phyloP scores from a whole-genome alignment of 2,329 filamentous ascomycete genomes.

The Colletotrichum horii region DNA sequence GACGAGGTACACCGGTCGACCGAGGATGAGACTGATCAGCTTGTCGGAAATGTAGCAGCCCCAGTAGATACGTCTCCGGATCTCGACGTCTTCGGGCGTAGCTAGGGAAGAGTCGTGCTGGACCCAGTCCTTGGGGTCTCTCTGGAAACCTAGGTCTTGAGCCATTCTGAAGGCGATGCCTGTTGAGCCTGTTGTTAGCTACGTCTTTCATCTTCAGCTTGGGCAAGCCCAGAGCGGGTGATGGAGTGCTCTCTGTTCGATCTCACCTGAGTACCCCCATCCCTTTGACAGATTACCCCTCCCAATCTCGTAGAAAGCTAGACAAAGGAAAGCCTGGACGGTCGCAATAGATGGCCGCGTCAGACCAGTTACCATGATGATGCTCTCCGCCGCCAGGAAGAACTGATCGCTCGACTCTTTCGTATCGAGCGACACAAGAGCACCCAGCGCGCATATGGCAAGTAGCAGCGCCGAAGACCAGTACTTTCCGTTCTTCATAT shows the following conservation, averaged over 20 bases:
- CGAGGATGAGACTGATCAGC: slow-evolving; percentile 24
- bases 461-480: slow-evolving; percentile 30
- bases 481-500: slow-evolving; percentile 23
- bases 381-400: slow-evolving; percentile 28
- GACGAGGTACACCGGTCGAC: slow-evolving; percentile 19
- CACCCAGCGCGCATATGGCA: slow-evolving; percentile 28
- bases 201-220: neutral
- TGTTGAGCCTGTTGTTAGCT: neutral
- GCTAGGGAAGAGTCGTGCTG: slow-evolving; percentile 23
- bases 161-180: slow-evolving; percentile 35
- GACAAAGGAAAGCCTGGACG: slow-evolving; percentile 30
- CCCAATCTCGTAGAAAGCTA: slow-evolving; percentile 33
- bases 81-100: slow-evolving; percentile 28
- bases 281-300: slow-evolving; percentile 31
- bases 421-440: slow-evolving; percentile 20
- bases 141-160: slow-evolving; percentile 32
- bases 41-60: slow-evolving; percentile 33
- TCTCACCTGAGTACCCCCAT: slow-evolving; percentile 30
- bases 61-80: slow-evolving; percentile 33
- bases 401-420: slow-evolving; percentile 22
- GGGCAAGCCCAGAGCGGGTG: too few relatives aligned
- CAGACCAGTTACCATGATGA: slow-evolving; percentile 28
- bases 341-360: slow-evolving; percentile 25
- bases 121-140: slow-evolving; percentile 28
- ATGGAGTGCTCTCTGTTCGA: too few relatives aligned